These are phyloP conservation scores for Arabidopsis arenosa DNA, from an alignment of 345 rosid genomes.

Conservation along the genomic window DNA sequence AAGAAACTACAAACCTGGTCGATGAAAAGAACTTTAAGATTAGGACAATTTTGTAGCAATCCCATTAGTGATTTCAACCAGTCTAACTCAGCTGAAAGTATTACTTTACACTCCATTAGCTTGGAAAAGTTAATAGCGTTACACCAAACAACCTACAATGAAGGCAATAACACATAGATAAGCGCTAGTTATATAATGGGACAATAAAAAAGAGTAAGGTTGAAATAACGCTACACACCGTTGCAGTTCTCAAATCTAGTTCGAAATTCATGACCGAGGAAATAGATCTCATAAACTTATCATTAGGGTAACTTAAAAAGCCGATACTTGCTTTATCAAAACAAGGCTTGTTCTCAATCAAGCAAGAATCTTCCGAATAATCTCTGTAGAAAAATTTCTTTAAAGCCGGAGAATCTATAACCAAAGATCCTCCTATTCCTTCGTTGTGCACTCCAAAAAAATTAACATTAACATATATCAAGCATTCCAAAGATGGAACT, in stretches of 20 bases:
- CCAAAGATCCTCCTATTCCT: neutral
- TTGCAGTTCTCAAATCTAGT: neutral
- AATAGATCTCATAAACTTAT: neutral
- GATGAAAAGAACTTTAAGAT: neutral
- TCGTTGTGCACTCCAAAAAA: neutral
- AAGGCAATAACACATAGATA: neutral
- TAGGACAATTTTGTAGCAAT: conserved; percentile 4
- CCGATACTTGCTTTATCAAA: neutral
- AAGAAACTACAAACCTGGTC: too few species aligned
- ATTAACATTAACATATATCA: neutral
- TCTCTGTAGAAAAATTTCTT: neutral
- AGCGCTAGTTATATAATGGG: neutral
- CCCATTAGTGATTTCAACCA: neutral
- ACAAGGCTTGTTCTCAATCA: neutral
- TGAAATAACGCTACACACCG: neutral
- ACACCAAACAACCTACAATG: neutral
- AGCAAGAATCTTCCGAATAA: neutral
- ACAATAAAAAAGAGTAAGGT: neutral
- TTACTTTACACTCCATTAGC: neutral
- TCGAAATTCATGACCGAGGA: neutral
- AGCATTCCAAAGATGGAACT: neutral
- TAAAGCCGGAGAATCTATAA: neutral
- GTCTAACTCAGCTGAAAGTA: neutral
- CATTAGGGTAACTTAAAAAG: neutral
- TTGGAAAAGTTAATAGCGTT: neutral